Evolutionary conservation across 1,284 basidiomycete genomes (phyloP), one percentile per base, ranked within the genome.

Genomic region (Anthracocystis walkeri): DNA sequence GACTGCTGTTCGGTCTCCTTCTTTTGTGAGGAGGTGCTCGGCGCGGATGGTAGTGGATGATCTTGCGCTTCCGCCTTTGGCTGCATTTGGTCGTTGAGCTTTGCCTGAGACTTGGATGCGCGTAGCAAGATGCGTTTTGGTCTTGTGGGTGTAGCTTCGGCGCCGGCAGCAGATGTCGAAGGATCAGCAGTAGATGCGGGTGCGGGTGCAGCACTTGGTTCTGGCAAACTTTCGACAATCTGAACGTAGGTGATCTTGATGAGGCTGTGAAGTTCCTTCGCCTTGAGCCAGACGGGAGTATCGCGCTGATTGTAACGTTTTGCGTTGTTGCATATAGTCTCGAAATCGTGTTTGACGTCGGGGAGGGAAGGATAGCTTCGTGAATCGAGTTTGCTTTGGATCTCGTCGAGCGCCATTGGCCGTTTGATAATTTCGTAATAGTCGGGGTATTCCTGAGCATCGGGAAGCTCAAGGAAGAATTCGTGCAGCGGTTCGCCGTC

Each of bases 261-360:
- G 46, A 79, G 42, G 23, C 72, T 69, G 44, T 77, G 89, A 21
- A 91, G 86, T 64, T 87, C 86, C 83, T 91, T 92, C 10, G 95
- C 94, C 86, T 95, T 92, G 63, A 89, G 88, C 88, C 90, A 95
- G 58, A 97, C 94, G 62, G 88, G 88, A 84, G 93, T 95, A 29
- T 91, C 92, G 83, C 91, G 91, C 85, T 91, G 88, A 85, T 97
- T 97, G 87, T 95, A 97, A 75, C 89, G 87, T 87, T 93, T 93
- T 21, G 95, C 95, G 84, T 97, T 97, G 80, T 88, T 89, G 86
- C 95, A 96, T 85, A 94, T 93, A 40, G 91, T 88, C 78, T 95
- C 93, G 53, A 95, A 90, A 82, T 95, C 95, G 55, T 89, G 88
- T 79, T 89, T 91, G 82, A 94, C 90, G 31, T 89, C 90, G 52